These are phyloP conservation scores for Termitomyces sp. DNA, from an alignment of 768 basidiomycete species.

Conservation along the genomic window DNA sequence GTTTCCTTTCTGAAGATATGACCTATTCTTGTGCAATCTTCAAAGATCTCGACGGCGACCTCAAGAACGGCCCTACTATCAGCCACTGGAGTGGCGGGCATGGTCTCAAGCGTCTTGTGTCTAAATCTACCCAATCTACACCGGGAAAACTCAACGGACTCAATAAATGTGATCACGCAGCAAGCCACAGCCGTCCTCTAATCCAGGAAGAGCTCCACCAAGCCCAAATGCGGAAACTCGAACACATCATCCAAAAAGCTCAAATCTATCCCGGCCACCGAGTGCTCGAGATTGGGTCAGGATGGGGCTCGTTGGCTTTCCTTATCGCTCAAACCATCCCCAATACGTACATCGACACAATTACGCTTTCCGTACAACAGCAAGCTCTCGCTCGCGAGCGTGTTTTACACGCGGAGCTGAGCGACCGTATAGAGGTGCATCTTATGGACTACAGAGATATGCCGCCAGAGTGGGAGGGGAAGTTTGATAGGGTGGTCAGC, in stretches of 20 bases:
- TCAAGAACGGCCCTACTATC: background rate
- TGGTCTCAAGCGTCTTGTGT: background rate
- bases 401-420: conserved; percentile 44
- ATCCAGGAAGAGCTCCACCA: background rate
- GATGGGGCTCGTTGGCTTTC: conserved; percentile 73
- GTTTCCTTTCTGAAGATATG: background rate
- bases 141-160: background rate
- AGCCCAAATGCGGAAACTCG: background rate
- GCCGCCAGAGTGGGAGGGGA: conserved; percentile 55
- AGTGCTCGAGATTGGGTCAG: conserved; percentile 72
- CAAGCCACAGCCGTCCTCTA: background rate
- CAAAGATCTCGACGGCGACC: background rate
- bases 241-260: conserved; percentile 51
- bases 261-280: conserved; percentile 51
- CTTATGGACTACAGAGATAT: conserved; percentile 71
- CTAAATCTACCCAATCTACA: background rate
- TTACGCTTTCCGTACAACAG: conserved; percentile 52
- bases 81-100: background rate
- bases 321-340: conserved; percentile 49
- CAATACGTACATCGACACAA: conserved; percentile 58
- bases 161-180: background rate
- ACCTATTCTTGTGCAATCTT: conserved; percentile 1
- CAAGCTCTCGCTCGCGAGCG: conserved; percentile 37
- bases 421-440: conserved; percentile 54
- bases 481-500: conserved; percentile 67